phyloP scores from a whole-genome alignment of 768 basidiomycete species.

The Boletus pseudopeckii region DNA sequence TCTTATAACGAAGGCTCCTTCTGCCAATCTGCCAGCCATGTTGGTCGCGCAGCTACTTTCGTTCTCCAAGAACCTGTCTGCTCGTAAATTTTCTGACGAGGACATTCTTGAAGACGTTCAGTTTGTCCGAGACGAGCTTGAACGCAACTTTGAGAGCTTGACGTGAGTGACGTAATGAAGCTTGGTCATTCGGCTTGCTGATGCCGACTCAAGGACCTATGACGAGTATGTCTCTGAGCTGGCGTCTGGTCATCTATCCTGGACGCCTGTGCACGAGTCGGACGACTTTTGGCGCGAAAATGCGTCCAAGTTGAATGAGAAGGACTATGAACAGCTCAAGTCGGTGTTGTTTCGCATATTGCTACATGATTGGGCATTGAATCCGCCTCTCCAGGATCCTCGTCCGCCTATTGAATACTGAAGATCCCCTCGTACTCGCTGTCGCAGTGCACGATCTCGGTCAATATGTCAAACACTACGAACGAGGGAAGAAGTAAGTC shows the following conservation, averaged over 20 bases:
- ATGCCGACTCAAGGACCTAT: conserved; percentile 62
- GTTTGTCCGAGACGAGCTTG: conserved; percentile 85
- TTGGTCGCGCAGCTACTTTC: conserved; percentile 83
- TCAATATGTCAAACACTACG: conserved; percentile 89
- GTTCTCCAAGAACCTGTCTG: conserved; percentile 78
- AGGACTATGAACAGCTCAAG: conserved; percentile 83
- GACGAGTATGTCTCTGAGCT: conserved; percentile 95
- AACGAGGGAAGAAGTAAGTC: conserved; percentile 86
- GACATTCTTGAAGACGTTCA: conserved; percentile 91
- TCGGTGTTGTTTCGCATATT: conserved; percentile 29
- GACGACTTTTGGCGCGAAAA: conserved; percentile 99
- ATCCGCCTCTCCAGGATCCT: conserved; percentile 52
- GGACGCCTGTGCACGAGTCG: conserved; percentile 95
- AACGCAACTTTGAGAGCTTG: conserved; percentile 78
- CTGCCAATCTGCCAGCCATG: conserved; percentile 89
- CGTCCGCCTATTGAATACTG: conserved; percentile 62
- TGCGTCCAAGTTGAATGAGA: conserved; percentile 80
- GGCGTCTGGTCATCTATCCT: conserved; percentile 83
- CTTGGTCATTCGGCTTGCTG: neutral
- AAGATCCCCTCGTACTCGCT: conserved; percentile 76
- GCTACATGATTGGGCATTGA: neutral
- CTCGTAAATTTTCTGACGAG: conserved; percentile 91
- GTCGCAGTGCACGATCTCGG: conserved; percentile 93
- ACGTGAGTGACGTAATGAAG: conserved; percentile 54
- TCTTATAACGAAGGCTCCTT: conserved; percentile 83